phyloP scores from a whole-genome alignment of 106 monocot genomes.

The Xerophyta viscosa region DNA sequence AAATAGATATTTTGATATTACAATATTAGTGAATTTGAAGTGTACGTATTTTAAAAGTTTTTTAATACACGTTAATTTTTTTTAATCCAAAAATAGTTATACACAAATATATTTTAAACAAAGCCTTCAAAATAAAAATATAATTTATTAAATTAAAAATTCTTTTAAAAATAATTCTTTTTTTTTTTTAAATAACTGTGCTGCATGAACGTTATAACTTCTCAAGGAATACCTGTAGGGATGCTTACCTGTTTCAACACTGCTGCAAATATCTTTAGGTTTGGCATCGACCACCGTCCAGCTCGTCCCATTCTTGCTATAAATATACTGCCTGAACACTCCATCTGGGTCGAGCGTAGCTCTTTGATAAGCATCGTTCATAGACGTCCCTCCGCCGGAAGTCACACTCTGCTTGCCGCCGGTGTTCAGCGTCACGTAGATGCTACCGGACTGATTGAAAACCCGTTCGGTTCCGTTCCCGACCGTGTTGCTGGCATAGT shows the following conservation, averaged over 20 bases:
- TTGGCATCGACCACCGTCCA: not conserved
- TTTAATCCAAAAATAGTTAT: too few relatives aligned
- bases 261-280: not conserved
- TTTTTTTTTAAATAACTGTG: too few relatives aligned
- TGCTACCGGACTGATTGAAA: conserved; percentile 7
- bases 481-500: conserved; percentile 11
- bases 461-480: not conserved
- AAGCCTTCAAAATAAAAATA: too few relatives aligned
- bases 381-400: not conserved
- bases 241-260: not conserved
- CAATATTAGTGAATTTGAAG: too few relatives aligned
- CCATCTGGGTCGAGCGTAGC: conserved; percentile 26
- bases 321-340: conserved; percentile 14
- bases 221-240: not conserved
- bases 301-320: not conserved
- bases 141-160: too few relatives aligned
- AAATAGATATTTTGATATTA: too few relatives aligned
- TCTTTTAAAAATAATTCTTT: too few relatives aligned
- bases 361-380: not conserved
- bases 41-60: too few relatives aligned
- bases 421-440: conserved; percentile 3
- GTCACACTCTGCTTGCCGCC: not conserved
- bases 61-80: too few relatives aligned
- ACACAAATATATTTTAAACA: too few relatives aligned
- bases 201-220: not conserved